phyloP scores from a whole-genome alignment of 345 rosid species.

The Leavenworthia alabamica region DNA sequence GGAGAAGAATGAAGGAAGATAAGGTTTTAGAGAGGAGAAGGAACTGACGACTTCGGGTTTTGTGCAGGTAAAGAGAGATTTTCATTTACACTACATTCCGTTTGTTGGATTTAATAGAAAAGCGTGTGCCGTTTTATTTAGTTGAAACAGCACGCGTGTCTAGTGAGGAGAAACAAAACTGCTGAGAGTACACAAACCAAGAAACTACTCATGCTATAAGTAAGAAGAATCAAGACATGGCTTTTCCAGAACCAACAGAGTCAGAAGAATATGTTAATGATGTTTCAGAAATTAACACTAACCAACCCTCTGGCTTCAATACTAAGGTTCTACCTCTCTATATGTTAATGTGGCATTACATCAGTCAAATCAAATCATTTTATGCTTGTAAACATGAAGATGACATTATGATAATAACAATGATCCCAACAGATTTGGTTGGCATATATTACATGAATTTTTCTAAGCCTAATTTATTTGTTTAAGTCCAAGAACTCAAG shows the following conservation, averaged over 20 bases:
- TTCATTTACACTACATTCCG: conserved; percentile 1
- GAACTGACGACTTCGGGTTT: conserved; percentile 16
- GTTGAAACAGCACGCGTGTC: not conserved
- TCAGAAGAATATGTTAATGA: conserved; percentile 10
- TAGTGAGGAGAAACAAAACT: not conserved
- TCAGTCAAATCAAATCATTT: conserved; percentile 1
- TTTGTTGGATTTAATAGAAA: accelerated
- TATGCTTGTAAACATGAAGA: not conserved
- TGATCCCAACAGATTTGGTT: conserved; percentile 17
- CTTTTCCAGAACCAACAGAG: conserved; percentile 23
- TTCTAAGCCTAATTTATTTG: conserved; percentile 8
- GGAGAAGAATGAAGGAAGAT: conserved; percentile 21
- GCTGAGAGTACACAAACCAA: no score
- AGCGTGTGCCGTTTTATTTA: not conserved
- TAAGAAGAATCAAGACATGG: conserved; percentile 45
- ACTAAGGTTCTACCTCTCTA: conserved; percentile 17
- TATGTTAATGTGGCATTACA: no score
- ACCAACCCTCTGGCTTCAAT: conserved; percentile 10
- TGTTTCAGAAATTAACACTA: conserved; percentile 23
- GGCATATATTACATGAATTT: conserved; percentile 10
- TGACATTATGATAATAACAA: conserved; percentile 7
- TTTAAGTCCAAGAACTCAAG: conserved; percentile 7
- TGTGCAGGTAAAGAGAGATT: not conserved
- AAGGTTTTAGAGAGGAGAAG: conserved; percentile 27
- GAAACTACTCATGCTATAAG: conserved; percentile 41